phyloP scores from a whole-genome alignment of 768 basidiomycete species.

The Tricholoma sp. region DNA sequence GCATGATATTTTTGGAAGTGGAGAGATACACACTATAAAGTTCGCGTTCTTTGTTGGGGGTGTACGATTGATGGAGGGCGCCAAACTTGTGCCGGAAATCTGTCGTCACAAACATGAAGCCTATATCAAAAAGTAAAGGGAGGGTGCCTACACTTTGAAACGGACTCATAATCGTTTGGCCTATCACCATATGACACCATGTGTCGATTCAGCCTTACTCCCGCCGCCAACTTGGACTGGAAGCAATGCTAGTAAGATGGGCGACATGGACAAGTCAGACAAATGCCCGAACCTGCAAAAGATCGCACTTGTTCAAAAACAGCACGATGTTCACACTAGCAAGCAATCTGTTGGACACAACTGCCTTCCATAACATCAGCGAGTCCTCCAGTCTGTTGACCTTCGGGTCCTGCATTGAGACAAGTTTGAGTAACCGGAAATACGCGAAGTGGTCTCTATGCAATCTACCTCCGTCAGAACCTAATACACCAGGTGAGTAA shows the following conservation, averaged over 20 bases:
- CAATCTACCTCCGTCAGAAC: constrained; percentile 63
- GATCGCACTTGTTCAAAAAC: constrained; percentile 79
- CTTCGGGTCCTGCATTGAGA: constrained; percentile 49
- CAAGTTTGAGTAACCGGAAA: constrained; percentile 7
- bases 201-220: constrained; percentile 65
- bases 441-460: constrained; percentile 10
- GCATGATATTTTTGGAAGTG: neutral
- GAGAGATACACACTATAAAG: constrained; percentile 52
- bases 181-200: constrained; percentile 69
- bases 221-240: constrained; percentile 71
- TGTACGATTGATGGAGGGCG: constrained; percentile 58
- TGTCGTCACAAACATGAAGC: constrained; percentile 22
- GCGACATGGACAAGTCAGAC: neutral
- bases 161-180: constrained; percentile 73
- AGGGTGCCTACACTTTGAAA: constrained; percentile 58
- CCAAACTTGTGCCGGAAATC: constrained; percentile 74
- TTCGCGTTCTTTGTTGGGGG: constrained; percentile 69
- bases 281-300: constrained; percentile 49
- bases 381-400: constrained; percentile 82
- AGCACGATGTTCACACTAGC: constrained; percentile 72
- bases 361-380: constrained; percentile 63
- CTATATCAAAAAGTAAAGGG: neutral
- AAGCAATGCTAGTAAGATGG: constrained; percentile 2
- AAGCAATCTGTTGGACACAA: constrained; percentile 71
- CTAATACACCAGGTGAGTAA: constrained; percentile 20